These are phyloP conservation scores for Carex parvula DNA, from an alignment of 176 grass and related monocot species.

Conservation along the genomic window DNA sequence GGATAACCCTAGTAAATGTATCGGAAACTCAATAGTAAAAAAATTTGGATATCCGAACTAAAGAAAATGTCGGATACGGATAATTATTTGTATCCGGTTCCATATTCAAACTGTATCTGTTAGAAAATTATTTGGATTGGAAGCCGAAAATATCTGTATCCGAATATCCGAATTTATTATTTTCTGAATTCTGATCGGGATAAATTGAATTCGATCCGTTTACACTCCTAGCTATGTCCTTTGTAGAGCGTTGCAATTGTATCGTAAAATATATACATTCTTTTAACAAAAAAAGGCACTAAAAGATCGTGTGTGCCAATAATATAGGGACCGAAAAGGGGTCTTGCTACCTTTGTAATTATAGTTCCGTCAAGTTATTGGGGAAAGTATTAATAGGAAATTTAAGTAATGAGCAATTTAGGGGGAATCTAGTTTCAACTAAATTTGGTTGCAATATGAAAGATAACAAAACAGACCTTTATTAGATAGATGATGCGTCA, in stretches of 20 bases:
- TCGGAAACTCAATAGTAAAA: no score
- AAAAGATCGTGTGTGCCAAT: neutral
- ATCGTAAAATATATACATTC: neutral
- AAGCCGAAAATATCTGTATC: no score
- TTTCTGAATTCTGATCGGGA: no score
- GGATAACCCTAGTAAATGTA: no score
- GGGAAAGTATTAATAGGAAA: neutral
- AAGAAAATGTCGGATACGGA: no score
- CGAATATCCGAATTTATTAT: no score
- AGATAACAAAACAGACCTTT: slow-evolving; percentile 31
- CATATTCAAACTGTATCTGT: no score
- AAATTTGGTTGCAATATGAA: slow-evolving; percentile 24
- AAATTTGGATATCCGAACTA: no score
- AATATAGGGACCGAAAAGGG: neutral
- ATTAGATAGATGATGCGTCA: slow-evolving; percentile 20
- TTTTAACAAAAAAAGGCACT: no score
- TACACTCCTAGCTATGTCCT: neutral
- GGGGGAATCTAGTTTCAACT: slow-evolving; percentile 22
- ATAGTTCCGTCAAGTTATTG: slow-evolving; percentile 5
- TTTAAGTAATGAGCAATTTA: neutral
- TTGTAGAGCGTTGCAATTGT: neutral
- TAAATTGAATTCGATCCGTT: no score
- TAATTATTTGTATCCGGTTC: no score
- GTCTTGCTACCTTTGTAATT: neutral
- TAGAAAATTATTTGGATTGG: no score